These are phyloP conservation scores for Umbilicus rupestris DNA, from an alignment of 164 flowering plant species.

Conservation along the genomic window DNA sequence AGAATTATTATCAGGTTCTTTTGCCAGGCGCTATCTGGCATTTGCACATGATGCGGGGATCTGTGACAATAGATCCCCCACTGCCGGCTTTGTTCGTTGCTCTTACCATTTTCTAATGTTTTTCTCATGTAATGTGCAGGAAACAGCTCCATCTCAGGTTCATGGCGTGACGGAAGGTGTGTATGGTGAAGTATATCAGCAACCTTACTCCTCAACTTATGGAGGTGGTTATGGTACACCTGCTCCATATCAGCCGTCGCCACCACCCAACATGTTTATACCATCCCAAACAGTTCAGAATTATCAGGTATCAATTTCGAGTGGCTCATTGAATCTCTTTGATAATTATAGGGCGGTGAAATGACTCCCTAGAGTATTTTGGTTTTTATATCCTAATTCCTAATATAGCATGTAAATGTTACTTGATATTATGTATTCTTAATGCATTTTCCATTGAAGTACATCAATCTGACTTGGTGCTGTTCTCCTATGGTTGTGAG, in stretches of 20 bases:
- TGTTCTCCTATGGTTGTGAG: too few species aligned
- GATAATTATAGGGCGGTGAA: too few species aligned
- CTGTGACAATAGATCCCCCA: background rate
- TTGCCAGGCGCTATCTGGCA: background rate
- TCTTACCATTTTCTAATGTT: background rate
- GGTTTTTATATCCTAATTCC: too few species aligned
- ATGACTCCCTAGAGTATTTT: too few species aligned
- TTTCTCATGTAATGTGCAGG: slow-evolving; percentile 20
- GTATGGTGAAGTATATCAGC: slow-evolving; percentile 56
- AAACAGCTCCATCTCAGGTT: slow-evolving; percentile 29
- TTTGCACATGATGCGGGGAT: background rate
- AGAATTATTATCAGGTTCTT: slow-evolving; percentile 53
- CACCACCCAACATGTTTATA: slow-evolving; percentile 43
- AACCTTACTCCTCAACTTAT: slow-evolving; percentile 28
- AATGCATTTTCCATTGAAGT: too few species aligned
- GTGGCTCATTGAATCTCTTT: background rate
- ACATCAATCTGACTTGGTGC: too few species aligned
- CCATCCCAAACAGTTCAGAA: slow-evolving; percentile 50
- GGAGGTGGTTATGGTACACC: slow-evolving; percentile 40
- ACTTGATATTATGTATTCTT: too few species aligned
- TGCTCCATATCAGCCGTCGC: slow-evolving; percentile 38
- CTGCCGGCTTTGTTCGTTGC: background rate
- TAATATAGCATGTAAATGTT: too few species aligned
- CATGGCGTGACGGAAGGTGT: slow-evolving; percentile 35
- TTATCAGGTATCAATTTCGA: slow-evolving; percentile 31